Conservation (phyloP, 116 monocot genomes). For the Dioscorea cayenensis region DNA sequence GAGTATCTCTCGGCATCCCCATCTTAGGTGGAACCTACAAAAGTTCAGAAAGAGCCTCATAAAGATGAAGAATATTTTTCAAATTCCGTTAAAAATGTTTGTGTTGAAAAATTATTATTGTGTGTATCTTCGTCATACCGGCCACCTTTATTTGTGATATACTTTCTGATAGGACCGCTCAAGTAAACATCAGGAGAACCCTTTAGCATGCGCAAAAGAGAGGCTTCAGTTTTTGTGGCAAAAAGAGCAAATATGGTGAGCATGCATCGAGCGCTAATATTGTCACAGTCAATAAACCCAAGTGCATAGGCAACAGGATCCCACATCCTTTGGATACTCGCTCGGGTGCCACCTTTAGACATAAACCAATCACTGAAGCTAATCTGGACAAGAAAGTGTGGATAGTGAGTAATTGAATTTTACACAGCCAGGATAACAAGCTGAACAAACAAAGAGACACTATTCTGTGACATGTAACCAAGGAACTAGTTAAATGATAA, state of each 20-base stretch:
- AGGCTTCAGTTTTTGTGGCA: conserved; percentile 98
- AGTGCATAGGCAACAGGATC: conserved; percentile 99
- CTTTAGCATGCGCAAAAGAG: conserved; percentile 93
- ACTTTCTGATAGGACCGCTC: conserved; percentile 94
- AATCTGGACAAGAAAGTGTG: conserved; percentile 34
- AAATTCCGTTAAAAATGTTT: neutral
- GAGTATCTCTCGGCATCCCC: conserved; percentile 92
- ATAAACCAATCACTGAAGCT: conserved; percentile 98
- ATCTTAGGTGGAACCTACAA: conserved; percentile 86
- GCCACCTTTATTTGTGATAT: conserved; percentile 87
- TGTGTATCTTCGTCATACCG: conserved; percentile 33
- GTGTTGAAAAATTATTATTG: neutral
- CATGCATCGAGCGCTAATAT: conserved; percentile 98
- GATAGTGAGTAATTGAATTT: neutral
- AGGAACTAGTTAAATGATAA: neutral
- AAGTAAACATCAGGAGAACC: conserved; percentile 94
- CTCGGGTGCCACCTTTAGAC: conserved; percentile 96
- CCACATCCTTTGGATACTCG: conserved; percentile 94
- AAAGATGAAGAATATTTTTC: neutral
- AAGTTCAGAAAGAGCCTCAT: neutral
- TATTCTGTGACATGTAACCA: neutral
- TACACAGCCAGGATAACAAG: neutral
- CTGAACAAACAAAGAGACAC: neutral
- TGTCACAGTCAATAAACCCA: conserved; percentile 98
- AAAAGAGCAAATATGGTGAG: conserved; percentile 94